Base-by-base conservation (phyloP, 108 stramenopile genomes). In the Fragilaria crotonensis region DNA sequence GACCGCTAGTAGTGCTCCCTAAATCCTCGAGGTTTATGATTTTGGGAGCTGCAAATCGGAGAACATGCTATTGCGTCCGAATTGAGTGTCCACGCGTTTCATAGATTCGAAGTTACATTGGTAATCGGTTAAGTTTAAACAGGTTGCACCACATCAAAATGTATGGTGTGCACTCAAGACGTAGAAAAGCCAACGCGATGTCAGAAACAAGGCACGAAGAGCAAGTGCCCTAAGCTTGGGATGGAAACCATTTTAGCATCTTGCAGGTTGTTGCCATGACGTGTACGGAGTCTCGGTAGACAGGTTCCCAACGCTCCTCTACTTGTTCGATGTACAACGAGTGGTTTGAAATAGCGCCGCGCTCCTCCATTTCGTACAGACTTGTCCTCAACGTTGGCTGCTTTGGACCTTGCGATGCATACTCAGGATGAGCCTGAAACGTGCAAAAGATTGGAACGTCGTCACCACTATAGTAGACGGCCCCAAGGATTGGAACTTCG, bases 351-450 rank as follows among this genome's bases (percentile, higher is more conserved):
- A 41, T 41, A 41, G 11, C 7, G 7, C 36, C 36, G 7, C 36
- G 36, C 14, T 41, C 14, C 14, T 41, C 36, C 36, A 41, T 41
- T 41, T 11, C 11, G 7, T 41, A 7, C 36, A 41, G 14, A 14
- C 36, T 41, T 41, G 36, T 14, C 7, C 14, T 11, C 7, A 41
- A 14, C 14, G 36, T 41, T 41, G 36, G 36, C 36, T 41, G 36
- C 14, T 41, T 14, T 7, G 36, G 36, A 41, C 36, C 36, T 41
- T 41, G 11, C 36, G 61, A 64, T 4, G 72, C 66, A 60, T 73
- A 90, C 57, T 90, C 89, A 4, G 85, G 85, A 60, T 90, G 89
- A 0, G 85, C 83, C 63, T 90, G 89, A 62, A 87, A 87, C 30
- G 89, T 81, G 50, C 85, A 61, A 18, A 81, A 77, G 44, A 76